Base-by-base conservation (phyloP, 2,329 filamentous ascomycete species). In the Sporothrix brasiliensis region DNA sequence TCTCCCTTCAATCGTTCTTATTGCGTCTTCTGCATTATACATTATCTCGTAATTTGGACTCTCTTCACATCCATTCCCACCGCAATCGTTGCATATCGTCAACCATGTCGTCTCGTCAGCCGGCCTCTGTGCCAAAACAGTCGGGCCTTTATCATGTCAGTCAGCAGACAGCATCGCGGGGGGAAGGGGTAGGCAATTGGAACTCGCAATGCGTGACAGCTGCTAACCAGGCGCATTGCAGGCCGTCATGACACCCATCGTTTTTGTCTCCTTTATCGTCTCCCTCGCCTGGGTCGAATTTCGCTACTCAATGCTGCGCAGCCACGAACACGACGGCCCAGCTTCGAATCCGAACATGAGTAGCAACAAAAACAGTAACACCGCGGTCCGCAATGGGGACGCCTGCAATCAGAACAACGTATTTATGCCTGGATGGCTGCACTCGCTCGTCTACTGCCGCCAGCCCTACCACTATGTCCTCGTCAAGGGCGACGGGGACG, bases 281-380 rank as follows among this genome's bases (percentile, higher is more conserved):
- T 91, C 89, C 1, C 85, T 92, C 60, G 83, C 85, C 76, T 78
- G 90, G 67, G 84, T 91, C 56, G 89, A 91, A 79, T 80, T 84
- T 67, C 83, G 83, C 71, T 81, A 87, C 83, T 79, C 87, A 75
- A 76, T 82, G 75, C 76, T 83, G 78, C 82, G 88, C 78, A 80
- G 80, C 68, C 79, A 79, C 71, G 77, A 75, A 69, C 79, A 81
- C 75, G 73, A 78, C 74, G 74, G 77, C 74, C 21, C 50, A 44
- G 4, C 54, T 11, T 14, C 21, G 21, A 10, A 30, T 9, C 27
- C 2, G 7, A 53, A 24, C 14, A 19, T 3, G 4, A 47, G 30
- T 11, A 49, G 9, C n/a, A 30, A 74, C 68, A 71, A 77, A 49
- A 53, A 39, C 24, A 44, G 24, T 10, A 44, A 11, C 34, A 27